These are phyloP conservation scores for Microbotryum scabiosae DNA, from an alignment of 1,284 basidiomycete species.

Conservation along the genomic window DNA sequence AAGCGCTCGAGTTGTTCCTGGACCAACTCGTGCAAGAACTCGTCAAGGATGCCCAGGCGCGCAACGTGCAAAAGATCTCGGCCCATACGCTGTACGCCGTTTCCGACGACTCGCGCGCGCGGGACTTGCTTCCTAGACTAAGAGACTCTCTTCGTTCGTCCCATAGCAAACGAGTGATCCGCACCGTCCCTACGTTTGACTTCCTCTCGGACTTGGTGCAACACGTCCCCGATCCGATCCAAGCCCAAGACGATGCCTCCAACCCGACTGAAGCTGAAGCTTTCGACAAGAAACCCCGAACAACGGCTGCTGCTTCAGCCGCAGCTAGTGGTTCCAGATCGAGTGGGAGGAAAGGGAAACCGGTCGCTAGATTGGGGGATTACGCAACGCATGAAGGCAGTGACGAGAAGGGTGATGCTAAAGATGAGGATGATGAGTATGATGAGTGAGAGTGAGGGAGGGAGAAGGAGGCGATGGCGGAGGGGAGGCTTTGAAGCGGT, in stretches of 20 bases:
- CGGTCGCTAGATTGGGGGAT: too few relatives aligned
- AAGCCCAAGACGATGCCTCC: constrained; percentile 33
- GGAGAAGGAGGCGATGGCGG: too few relatives aligned
- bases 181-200: constrained; percentile 81
- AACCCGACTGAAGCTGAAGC: too few relatives aligned
- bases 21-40: constrained; percentile 76
- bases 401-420: too few relatives aligned
- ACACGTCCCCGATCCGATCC: constrained; percentile 70
- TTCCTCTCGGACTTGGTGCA: constrained; percentile 94
- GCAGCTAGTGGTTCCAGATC: too few relatives aligned
- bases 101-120: not conserved
- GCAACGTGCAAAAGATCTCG: constrained; percentile 83
- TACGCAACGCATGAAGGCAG: too few relatives aligned
- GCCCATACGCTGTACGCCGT: constrained; percentile 81
- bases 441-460: too few relatives aligned
- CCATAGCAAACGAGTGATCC: constrained; percentile 82
- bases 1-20: constrained; percentile 91
- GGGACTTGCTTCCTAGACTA: not conserved
- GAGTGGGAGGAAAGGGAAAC: too few relatives aligned
- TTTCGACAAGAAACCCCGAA: too few relatives aligned
- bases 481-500: too few relatives aligned
- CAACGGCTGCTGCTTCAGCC: too few relatives aligned
- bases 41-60: constrained; percentile 66
- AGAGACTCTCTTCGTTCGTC: constrained; percentile 4
- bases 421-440: too few relatives aligned